Conservation (phyloP, 2,329 filamentous ascomycete genomes). For the Boeremia exigua region DNA sequence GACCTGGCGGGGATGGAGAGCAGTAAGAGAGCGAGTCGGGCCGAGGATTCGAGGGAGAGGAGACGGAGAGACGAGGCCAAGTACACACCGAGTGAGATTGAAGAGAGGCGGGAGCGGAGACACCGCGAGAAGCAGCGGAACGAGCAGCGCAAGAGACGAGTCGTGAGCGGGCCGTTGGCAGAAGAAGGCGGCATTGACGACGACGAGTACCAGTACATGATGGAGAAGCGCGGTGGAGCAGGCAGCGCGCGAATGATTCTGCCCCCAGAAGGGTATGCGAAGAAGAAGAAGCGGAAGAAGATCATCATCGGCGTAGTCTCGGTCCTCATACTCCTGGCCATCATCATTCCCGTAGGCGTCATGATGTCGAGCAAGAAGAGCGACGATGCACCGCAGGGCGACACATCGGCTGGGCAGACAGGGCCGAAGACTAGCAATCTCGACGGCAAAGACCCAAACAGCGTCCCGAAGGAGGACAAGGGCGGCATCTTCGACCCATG, state of each 20-base stretch:
- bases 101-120: slow-evolving; percentile 48
- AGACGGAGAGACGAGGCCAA: slow-evolving; percentile 26
- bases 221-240: slow-evolving; percentile 51
- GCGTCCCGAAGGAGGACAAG: slow-evolving; percentile 64
- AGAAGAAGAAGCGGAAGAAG: slow-evolving; percentile 57
- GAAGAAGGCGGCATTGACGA: slow-evolving; percentile 53
- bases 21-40: slow-evolving; percentile 32
- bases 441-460: slow-evolving; percentile 50
- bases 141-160: slow-evolving; percentile 47
- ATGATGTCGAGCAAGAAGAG: slow-evolving; percentile 53
- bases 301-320: slow-evolving; percentile 53
- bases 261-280: slow-evolving; percentile 48
- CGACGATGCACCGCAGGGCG: slow-evolving; percentile 17
- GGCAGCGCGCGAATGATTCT: slow-evolving; percentile 43
- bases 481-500: slow-evolving; percentile 87
- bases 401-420: slow-evolving; percentile 24
- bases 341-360: slow-evolving; percentile 56
- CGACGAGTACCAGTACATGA: slow-evolving; percentile 47
- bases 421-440: slow-evolving; percentile 54
- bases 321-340: slow-evolving; percentile 51
- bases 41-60: slow-evolving; percentile 40
- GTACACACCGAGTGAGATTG: slow-evolving; percentile 48
- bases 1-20: slow-evolving; percentile 28
- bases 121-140: slow-evolving; percentile 49
- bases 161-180: slow-evolving; percentile 55